Conservation (phyloP, 768 basidiomycete genomes). For the Mycena galopus region DNA sequence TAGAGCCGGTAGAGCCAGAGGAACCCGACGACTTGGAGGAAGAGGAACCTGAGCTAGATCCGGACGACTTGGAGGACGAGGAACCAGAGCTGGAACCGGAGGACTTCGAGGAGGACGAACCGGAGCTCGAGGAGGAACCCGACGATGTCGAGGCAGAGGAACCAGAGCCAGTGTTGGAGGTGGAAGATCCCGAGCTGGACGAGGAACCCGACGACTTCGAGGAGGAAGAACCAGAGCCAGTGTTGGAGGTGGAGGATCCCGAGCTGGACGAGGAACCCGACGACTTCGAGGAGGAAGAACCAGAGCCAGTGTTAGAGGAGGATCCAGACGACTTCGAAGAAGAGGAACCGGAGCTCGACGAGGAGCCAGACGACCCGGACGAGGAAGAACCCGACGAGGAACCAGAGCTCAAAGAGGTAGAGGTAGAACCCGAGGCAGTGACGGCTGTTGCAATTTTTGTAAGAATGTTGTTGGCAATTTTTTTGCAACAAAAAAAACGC, state of each 20-base stretch:
- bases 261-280: not conserved
- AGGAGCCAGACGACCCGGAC: not conserved
- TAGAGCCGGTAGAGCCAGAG: not conserved
- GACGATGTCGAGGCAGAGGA: not conserved
- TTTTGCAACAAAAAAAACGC: not conserved
- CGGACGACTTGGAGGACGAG: too few species aligned
- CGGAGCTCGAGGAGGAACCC: not conserved
- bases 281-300: not conserved
- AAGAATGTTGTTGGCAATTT: not conserved
- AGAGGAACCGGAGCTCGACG: not conserved
- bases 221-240: too few species aligned
- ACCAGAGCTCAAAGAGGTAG: not conserved
- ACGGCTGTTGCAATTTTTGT: not conserved
- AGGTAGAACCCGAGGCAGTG: not conserved
- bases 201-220: too few species aligned
- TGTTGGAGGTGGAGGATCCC: not conserved
- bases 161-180: not conserved
- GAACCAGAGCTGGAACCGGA: too few species aligned
- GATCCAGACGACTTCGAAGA: not conserved
- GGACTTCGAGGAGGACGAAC: too few species aligned
- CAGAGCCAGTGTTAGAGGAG: not conserved
- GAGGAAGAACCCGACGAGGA: too few species aligned
- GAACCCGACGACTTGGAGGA: not conserved
- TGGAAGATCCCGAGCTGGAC: not conserved
- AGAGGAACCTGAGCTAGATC: too few species aligned